Evolutionary conservation across 106 monocot genomes (phyloP).

Genomic region (Vanilla planifolia): DNA sequence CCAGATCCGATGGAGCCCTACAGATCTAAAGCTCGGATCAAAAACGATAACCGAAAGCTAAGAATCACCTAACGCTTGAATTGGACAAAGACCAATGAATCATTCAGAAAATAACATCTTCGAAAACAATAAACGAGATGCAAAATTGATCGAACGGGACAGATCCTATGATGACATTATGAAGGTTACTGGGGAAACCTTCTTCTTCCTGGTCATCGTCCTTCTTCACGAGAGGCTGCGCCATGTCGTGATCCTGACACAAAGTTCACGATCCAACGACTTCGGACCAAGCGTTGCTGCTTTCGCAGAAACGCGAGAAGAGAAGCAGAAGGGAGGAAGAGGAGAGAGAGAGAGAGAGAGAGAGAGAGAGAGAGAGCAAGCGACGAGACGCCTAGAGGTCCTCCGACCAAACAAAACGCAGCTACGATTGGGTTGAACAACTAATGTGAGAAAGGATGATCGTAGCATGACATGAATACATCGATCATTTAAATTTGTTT

Average conservation of each 20-base stretch:
- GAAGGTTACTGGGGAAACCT: constrained; percentile 21
- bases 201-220: constrained; percentile 81
- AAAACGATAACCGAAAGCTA: background rate
- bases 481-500: too few relatives aligned
- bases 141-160: background rate
- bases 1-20: background rate
- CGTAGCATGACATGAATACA: too few relatives aligned
- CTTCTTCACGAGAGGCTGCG: constrained; percentile 83
- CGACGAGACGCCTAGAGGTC: background rate
- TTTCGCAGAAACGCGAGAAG: background rate
- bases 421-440: too few relatives aligned
- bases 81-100: background rate
- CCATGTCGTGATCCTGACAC: constrained; percentile 29
- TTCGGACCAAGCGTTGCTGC: background rate
- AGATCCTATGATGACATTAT: background rate
- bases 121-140: background rate
- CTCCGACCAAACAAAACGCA: too few relatives aligned
- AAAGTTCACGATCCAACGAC: background rate
- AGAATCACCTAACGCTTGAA: background rate
- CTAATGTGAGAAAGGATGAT: too few relatives aligned
- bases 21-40: constrained; percentile 20
- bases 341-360: background rate
- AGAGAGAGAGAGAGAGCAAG: background rate
- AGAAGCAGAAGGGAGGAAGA: background rate
- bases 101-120: background rate